Base-by-base conservation (phyloP, 345 rosid species). In the Angophora floribunda region DNA sequence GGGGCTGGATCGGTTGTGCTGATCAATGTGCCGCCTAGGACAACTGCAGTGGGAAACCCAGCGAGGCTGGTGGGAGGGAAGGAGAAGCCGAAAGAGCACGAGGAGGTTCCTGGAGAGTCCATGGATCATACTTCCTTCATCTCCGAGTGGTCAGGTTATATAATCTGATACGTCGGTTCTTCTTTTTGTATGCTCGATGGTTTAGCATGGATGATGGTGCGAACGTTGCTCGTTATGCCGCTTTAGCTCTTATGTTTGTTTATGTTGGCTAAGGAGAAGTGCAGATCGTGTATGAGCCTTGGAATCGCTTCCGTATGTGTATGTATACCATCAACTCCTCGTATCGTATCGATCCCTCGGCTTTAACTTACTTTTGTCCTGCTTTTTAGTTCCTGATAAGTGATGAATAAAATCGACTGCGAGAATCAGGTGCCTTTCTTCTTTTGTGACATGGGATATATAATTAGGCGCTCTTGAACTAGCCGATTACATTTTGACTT, bases 91-190 rank as follows among this genome's bases (percentile, higher is more conserved):
- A 87, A 94, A 5, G 92, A 53, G 89, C 92, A 90, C 52, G 98
- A 96, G 89, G 99, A 96, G 67, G 94, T 94, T 89, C 98, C 99
- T 1, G 98, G 98, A 88, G 99, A 98, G 89, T 94, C 98, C 32
- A 98, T 98, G 99, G 99, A 98, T 93, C 99, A 98, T 55, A 98
- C 99, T 85, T 98, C 98, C 1, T 97, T 96, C 89, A 96, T 97
- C 86, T 90, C 96, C 2, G 97, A 96, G 61, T 98, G 99, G 99
- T 98, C 99, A 88, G 98, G 96, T 91, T 98, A 98, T 86, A 93
- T 92, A 32, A 94, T 94, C 52, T 94, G 89, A 94, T 1, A 75
- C 10, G 28, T 45, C 12, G 0, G 82, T 75, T 41, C 47, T 17
- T 67, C 1, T 70, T 70, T 17, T 32, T 32, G 80, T 32, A 2